These are phyloP conservation scores for Boletellus emodensis DNA, from an alignment of 768 basidiomycete species.

Conservation along the genomic window DNA sequence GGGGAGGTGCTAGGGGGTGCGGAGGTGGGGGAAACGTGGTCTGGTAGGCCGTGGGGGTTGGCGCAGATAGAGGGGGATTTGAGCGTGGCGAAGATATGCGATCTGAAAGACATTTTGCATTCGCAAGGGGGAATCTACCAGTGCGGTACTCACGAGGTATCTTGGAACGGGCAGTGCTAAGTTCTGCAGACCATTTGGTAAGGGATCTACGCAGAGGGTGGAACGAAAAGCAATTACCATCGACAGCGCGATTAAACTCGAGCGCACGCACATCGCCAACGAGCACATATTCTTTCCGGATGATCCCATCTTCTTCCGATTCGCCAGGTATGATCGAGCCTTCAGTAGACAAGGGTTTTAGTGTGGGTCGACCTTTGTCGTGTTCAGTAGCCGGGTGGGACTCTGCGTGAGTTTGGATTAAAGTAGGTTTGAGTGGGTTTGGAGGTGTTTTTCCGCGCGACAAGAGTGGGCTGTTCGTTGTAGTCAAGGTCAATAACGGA, in stretches of 20 bases:
- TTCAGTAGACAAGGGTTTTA: constrained; percentile 43
- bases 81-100: constrained; percentile 29
- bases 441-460: constrained; percentile 18
- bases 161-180: constrained; percentile 54
- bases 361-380: constrained; percentile 10
- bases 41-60: constrained; percentile 25
- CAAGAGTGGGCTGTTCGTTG: constrained; percentile 10
- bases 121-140: constrained; percentile 45
- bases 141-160: constrained; percentile 55
- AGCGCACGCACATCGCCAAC: constrained; percentile 87
- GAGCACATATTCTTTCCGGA: constrained; percentile 88
- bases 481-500: background rate
- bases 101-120: constrained; percentile 40
- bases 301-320: constrained; percentile 75
- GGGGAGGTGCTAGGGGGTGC: constrained; percentile 44
- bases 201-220: constrained; percentile 6
- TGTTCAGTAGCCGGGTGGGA: constrained; percentile 6
- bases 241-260: constrained; percentile 88
- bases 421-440: constrained; percentile 9
- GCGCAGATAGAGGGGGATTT: constrained; percentile 20
- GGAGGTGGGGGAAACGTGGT: constrained; percentile 71
- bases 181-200: constrained; percentile 43
- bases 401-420: constrained; percentile 13
- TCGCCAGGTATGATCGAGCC: constrained; percentile 77
- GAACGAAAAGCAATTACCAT: constrained; percentile 53